These are phyloP conservation scores for Fusarium sp. DNA, from an alignment of 2,329 filamentous ascomycete species.

Conservation along the genomic window DNA sequence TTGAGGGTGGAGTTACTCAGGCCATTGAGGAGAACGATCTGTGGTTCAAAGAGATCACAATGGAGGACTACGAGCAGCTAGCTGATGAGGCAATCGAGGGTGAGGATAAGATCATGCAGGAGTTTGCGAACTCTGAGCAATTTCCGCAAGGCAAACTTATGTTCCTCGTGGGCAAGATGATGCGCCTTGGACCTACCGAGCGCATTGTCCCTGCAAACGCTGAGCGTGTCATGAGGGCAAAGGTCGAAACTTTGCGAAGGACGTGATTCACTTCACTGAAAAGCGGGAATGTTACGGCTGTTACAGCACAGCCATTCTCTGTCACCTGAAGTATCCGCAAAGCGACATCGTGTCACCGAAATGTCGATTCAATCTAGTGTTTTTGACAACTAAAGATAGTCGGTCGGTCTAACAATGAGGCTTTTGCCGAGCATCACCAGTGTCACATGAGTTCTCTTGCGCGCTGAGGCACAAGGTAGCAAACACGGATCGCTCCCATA, in stretches of 20 bases:
- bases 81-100: slow-evolving; percentile 58
- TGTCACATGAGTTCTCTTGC: slow-evolving; percentile 35
- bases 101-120: slow-evolving; percentile 59
- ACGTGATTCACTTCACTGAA: slow-evolving; percentile 19
- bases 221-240: slow-evolving; percentile 58
- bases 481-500: slow-evolving; percentile 33
- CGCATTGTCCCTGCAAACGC: slow-evolving; percentile 65
- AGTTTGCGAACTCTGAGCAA: slow-evolving; percentile 57
- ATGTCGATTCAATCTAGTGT: slow-evolving; percentile 10
- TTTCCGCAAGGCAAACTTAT: slow-evolving; percentile 70
- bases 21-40: slow-evolving; percentile 60
- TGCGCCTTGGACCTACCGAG: slow-evolving; percentile 64
- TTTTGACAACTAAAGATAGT: slow-evolving; percentile 30
- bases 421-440: slow-evolving; percentile 32
- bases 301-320: slow-evolving; percentile 23
- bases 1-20: slow-evolving; percentile 56
- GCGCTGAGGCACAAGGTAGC: slow-evolving; percentile 32
- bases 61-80: slow-evolving; percentile 60
- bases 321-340: slow-evolving; percentile 25
- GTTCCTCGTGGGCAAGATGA: slow-evolving; percentile 70
- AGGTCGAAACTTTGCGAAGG: slow-evolving; percentile 42
- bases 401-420: slow-evolving; percentile 31
- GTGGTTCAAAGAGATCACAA: slow-evolving; percentile 65
- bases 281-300: slow-evolving; percentile 12
- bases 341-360: slow-evolving; percentile 35